Evolutionary conservation across 176 grass and related monocot species (phyloP).

Genomic region (Otatea glauca): DNA sequence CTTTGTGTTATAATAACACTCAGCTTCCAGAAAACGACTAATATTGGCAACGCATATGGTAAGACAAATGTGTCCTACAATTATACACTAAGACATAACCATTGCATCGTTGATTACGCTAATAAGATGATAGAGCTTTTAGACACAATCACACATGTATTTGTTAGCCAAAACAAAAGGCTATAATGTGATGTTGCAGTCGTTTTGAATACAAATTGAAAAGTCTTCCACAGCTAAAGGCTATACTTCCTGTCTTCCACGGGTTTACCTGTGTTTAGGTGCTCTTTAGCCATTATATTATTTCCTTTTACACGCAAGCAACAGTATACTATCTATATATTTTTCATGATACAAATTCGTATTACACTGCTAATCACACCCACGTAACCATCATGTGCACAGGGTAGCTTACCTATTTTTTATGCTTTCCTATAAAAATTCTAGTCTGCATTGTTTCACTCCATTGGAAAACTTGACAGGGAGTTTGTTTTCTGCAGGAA

Average conservation of each 20-base stretch:
- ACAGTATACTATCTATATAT: background rate
- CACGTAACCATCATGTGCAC: background rate
- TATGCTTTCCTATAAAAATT: background rate
- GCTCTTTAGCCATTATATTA: background rate
- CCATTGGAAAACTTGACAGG: background rate
- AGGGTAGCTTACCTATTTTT: background rate
- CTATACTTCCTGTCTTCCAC: background rate
- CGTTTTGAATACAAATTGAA: background rate
- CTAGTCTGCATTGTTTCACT: background rate
- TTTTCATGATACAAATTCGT: background rate
- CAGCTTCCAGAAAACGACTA: constrained; percentile 46
- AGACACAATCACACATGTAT: background rate
- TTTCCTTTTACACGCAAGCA: background rate
- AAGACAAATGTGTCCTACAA: background rate
- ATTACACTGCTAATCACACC: background rate
- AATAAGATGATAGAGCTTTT: background rate
- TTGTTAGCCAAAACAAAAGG: background rate
- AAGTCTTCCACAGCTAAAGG: background rate
- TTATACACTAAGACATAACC: background rate
- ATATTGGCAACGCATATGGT: constrained; percentile 69
- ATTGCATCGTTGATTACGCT: background rate
- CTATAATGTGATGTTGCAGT: background rate
- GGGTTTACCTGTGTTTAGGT: background rate
- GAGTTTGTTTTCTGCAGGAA: constrained; percentile 41
- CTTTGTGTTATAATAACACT: constrained; percentile 47